phyloP scores from a whole-genome alignment of 2,329 filamentous ascomycete species.

The Furcasterigmium sp. region DNA sequence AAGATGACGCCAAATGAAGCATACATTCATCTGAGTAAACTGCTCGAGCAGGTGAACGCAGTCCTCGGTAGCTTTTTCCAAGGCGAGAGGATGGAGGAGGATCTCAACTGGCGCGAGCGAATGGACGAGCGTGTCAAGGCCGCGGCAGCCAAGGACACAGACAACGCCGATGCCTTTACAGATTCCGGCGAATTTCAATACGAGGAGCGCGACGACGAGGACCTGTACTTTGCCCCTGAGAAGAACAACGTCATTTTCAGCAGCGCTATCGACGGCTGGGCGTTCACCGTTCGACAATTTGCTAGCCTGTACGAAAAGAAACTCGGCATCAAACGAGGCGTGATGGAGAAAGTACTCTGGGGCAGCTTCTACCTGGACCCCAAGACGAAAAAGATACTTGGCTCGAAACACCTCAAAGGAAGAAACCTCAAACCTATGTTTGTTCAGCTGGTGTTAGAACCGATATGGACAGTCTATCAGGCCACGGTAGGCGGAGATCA shows the following conservation, averaged over 20 bases:
- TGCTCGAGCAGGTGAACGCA: slow-evolving; percentile 94
- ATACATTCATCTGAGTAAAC: slow-evolving; percentile 80
- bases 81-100: slow-evolving; percentile 97
- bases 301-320: slow-evolving; percentile 94
- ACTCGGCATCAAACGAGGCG: slow-evolving; percentile 81
- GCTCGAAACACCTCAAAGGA: slow-evolving; percentile 88
- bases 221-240: slow-evolving; percentile 96
- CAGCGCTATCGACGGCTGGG: slow-evolving; percentile 98
- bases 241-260: slow-evolving; percentile 99
- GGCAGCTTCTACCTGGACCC: slow-evolving; percentile 95
- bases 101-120: slow-evolving; percentile 89
- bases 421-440: slow-evolving; percentile 93
- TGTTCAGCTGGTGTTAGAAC: slow-evolving; percentile 91
- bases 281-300: slow-evolving; percentile 93
- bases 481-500: slow-evolving; percentile 79
- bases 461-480: slow-evolving; percentile 92
- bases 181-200: slow-evolving; percentile 63
- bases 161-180: slow-evolving; percentile 40
- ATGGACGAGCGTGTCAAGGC: slow-evolving; percentile 83
- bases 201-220: slow-evolving; percentile 90
- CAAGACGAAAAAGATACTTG: slow-evolving; percentile 91
- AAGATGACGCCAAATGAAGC: slow-evolving; percentile 91
- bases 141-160: slow-evolving; percentile 19
- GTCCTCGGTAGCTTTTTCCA: slow-evolving; percentile 97
- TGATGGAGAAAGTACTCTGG: slow-evolving; percentile 93